Base-by-base conservation (phyloP, 108 stramenopile genomes). In the Epithemia pelagica region DNA sequence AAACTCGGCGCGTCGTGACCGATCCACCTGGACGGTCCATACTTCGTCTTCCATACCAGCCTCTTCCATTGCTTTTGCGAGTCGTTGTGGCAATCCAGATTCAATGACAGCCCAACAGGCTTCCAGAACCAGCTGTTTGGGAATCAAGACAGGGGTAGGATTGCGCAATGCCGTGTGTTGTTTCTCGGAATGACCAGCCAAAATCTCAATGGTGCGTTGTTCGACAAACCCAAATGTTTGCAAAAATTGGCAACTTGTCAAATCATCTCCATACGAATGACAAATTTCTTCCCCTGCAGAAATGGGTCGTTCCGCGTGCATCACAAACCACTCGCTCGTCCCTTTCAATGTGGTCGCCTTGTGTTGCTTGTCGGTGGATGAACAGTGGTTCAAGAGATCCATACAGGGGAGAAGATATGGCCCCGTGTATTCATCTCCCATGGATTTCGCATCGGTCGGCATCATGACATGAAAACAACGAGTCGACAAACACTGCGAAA, bases 171-270 rank as follows among this genome's bases (percentile, higher is more conserved):
- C 28, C 3, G 61, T 21, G 5, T 46, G 10, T 46, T 46, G 10
- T 46, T 46, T 15, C 15, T 46, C 37, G 57, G 74, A 54, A 66
- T 72, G 22, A 22, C 1, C n/a, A 32, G 28, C 2, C 5, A 30
- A 27, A 30, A 15, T 46, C 10, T 46, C n/a, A 53, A 51, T 0
- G 0, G 8, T 0, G 0, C 18, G 7, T 25, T 19, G 54, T 23
- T 84, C 80, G 3, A 93, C 85, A 68, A 93, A 93, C 7, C 91
- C 91, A 79, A 88, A 93, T 2, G 91, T 93, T 79, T 87, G 87
- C 15, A 93, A 70, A 2, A 84, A 37, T 71, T 93, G 86, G 15
- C 79, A 79, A 3, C 85, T 82, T 10, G 79, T 89, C 37, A 92
- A 68, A 26, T 74, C 71, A 54, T 74, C 65, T 33, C 77, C 88